Evolutionary conservation across 2,329 filamentous ascomycete species (phyloP).

Genomic region (Arthroderma uncinatum): DNA sequence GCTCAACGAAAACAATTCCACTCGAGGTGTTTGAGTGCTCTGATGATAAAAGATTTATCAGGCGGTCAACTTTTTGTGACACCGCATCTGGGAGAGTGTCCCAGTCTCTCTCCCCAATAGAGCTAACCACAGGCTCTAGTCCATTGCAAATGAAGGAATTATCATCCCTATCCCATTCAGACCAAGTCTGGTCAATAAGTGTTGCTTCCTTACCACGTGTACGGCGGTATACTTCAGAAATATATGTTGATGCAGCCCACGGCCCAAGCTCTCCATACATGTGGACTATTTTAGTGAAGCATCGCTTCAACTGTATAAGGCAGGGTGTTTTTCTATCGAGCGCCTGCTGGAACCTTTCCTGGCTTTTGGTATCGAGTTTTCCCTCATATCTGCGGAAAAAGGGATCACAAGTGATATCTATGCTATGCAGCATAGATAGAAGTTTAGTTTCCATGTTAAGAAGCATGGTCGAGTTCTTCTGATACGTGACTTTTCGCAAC

Average conservation of each 20-base stretch:
- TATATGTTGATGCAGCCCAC: constrained; percentile 60
- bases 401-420: background rate
- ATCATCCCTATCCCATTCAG: constrained; percentile 41
- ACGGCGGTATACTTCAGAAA: constrained; percentile 40
- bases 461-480: constrained; percentile 25
- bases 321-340: constrained; percentile 29
- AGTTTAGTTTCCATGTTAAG: constrained; percentile 14
- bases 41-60: constrained; percentile 45
- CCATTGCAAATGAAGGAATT: constrained; percentile 45
- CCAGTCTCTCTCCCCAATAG: constrained; percentile 9
- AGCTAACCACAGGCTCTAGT: constrained; percentile 17
- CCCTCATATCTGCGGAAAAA: constrained; percentile 13
- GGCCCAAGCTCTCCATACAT: constrained; percentile 50
- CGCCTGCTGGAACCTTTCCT: constrained; percentile 20
- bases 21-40: constrained; percentile 38
- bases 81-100: constrained; percentile 24
- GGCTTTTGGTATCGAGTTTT: constrained; percentile 25
- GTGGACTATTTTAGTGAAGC: constrained; percentile 41
- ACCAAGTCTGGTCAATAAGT: constrained; percentile 23
- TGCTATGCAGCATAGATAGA: constrained; percentile 29
- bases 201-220: constrained; percentile 17
- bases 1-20: constrained; percentile 57
- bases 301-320: constrained; percentile 45
- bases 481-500: constrained; percentile 35
- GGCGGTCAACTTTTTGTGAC: constrained; percentile 47